A percentile compares a stretch with the other conserved stretches of the same genome.
phyloP scores from a whole-genome alignment of 768 basidiomycete species.

The Porphyrellus cyaneotinctus region DNA sequence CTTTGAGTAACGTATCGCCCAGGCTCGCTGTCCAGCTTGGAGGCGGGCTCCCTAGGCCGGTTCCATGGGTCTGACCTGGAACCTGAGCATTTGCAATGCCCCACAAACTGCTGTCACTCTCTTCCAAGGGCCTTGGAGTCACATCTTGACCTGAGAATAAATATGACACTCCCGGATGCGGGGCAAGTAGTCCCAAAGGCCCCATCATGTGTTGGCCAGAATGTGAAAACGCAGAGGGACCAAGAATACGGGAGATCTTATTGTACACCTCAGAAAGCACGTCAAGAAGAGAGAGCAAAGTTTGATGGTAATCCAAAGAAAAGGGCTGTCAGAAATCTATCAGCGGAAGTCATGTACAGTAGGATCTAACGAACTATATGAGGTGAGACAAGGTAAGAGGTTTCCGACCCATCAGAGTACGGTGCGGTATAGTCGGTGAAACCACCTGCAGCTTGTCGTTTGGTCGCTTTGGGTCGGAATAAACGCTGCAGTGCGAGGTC shows the following conservation, averaged over 20 bases:
- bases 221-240: slow-evolving; percentile 72
- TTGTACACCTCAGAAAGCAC: slow-evolving; percentile 88
- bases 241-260: slow-evolving; percentile 79
- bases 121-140: slow-evolving; percentile 37
- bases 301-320: slow-evolving; percentile 84
- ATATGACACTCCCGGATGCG: slow-evolving; percentile 81
- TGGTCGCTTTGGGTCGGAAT: slow-evolving; percentile 55
- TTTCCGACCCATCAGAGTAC: slow-evolving; percentile 56
- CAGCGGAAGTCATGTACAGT: background rate
- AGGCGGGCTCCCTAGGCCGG: slow-evolving; percentile 46
- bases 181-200: slow-evolving; percentile 67
- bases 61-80: slow-evolving; percentile 27
- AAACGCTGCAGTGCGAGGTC: slow-evolving; percentile 40
- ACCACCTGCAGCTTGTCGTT: slow-evolving; percentile 48
- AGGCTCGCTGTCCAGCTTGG: slow-evolving; percentile 57
- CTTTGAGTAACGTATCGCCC: slow-evolving; percentile 75
- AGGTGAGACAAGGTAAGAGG: slow-evolving; percentile 67
- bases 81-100: slow-evolving; percentile 56
- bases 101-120: slow-evolving; percentile 60
- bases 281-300: slow-evolving; percentile 82
- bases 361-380: slow-evolving; percentile 57
- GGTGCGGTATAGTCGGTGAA: slow-evolving; percentile 58
- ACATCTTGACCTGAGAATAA: slow-evolving; percentile 46
- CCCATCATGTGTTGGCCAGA: slow-evolving; percentile 72
- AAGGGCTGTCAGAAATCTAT: slow-evolving; percentile 58